Evolutionary conservation across 352 stramenopile genomes (phyloP), one percentile per base, ranked within the genome.

Genomic region (Phytophthora aleatoria): DNA sequence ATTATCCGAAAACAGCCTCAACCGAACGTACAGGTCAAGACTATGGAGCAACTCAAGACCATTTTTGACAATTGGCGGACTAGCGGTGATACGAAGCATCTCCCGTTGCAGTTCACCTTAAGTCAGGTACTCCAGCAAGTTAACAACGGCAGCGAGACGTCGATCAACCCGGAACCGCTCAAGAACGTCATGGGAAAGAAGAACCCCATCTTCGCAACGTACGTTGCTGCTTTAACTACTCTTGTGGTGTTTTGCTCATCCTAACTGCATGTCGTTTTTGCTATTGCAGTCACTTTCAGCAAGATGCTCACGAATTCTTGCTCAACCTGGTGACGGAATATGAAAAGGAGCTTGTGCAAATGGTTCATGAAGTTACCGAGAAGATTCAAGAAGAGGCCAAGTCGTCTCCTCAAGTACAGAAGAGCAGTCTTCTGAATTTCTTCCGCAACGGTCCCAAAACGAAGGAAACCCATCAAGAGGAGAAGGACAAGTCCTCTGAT

Each of bases 281-380:
- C 61, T 54, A 1, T 31, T 64, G 30, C 58, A 94, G 87, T 7
- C 83, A 92, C 58, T 79, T 86, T 47, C 88, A 96, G 57, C 88
- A 96, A 71, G 88, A 96, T 44, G 88, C 88, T 2, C 88, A 96
- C 53, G 88, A 96, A 53, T 96, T 96, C 60, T 63, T 96, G 51
- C 72, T 95, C 15, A 90, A 91, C 39, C 39, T 96, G 8, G 74
- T 96, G 48, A 91, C 82, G 4, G 88, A 95, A 45, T 92, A 91
- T 65, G 88, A 96, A 55, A 91, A 89, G 50, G 88, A 96, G 53
- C 72, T 95, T 9, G 63, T 90, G 7, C 28, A 72, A 47, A 79
- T 74, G 8, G 79, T 91, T 6, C 49, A 66, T 61, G 62, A 72
- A 57, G 31, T 73, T 6, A 65, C 69, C 20, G 55, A 69, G 9